Percentiles rank a stretch among this genome's conserved stretches.
phyloP scores from a whole-genome alignment of 2,329 filamentous ascomycete species.

The Hypoxylon sp. region DNA sequence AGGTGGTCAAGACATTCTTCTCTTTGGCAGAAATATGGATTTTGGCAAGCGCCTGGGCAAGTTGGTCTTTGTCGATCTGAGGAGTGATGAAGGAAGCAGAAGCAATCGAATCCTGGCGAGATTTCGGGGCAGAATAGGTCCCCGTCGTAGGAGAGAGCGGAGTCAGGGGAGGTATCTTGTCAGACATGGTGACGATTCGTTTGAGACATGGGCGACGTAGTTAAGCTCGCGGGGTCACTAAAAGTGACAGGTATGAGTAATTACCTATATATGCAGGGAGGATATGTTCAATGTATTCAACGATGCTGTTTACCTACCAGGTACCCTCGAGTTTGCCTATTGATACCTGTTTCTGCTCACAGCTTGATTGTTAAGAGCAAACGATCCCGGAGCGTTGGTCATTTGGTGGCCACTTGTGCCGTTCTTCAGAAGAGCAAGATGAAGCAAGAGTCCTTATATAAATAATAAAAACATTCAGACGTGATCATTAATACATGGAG shows the following conservation, averaged over 20 bases:
- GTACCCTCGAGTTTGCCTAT: background rate
- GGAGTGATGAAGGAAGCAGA: conserved; percentile 62
- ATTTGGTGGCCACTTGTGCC: conserved; percentile 10
- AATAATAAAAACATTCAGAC: background rate
- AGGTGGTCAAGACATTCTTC: conserved; percentile 87
- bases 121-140: conserved; percentile 50
- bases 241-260: conserved; percentile 11
- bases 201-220: conserved; percentile 30
- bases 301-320: conserved; percentile 6
- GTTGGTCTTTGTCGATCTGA: conserved; percentile 77
- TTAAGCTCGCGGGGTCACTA: conserved; percentile 13
- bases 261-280: background rate
- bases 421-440: conserved; percentile 8
- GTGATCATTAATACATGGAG: background rate
- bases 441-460: conserved; percentile 2
- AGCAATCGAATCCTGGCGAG: conserved; percentile 57
- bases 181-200: conserved; percentile 49
- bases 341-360: background rate
- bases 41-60: conserved; percentile 83
- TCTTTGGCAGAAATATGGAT: conserved; percentile 92
- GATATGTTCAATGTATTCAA: background rate
- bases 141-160: conserved; percentile 56
- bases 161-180: conserved; percentile 47
- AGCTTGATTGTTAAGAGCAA: conserved; percentile 4
- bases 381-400: conserved; percentile 8